Evolutionary conservation across 768 basidiomycete species (phyloP), one percentile per base, ranked within the genome.

Genomic region (Suillus lakei): DNA sequence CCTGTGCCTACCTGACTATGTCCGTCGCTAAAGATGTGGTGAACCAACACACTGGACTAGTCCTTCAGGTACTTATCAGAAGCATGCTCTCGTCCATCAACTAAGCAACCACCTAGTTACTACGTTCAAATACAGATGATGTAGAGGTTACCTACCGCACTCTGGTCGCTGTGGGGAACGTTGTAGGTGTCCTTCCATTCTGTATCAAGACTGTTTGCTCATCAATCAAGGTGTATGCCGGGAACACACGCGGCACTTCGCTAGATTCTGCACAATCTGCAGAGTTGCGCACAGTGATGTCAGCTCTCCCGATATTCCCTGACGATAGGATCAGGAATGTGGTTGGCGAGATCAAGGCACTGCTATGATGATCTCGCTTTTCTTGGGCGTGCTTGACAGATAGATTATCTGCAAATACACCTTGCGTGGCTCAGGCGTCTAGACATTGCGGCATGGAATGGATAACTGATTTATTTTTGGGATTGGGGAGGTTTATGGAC

Each of bases 81-180:
- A 51, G 61, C 53, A 59, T 41, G 23, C 56, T 30, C 38, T 32
- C 46, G 53, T 48, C 23, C 9, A 36, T 38, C 38, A 36, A 63
- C n/a, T 63, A 72, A 21, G 73, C 61, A 46, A 7, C 43, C 39
- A 54, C 26, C 5, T 62, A 75, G 74, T 60, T 75, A 34, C 66
- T 73, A 39, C 60, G 72, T 76, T 79, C 81, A 62, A 84, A 87
- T 71, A 83, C 72, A 51, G 74, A 76, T 41, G 92, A 94, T 63
- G 79, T 87, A 12, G 92, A 94, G 70, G 85, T 90, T 4, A 83
- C 82, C 30, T 93, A 93, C 73, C 88, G 92, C 41, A 81, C 86
- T 10, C 78, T 89, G 13, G 91, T 92, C 34, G 92, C 86, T 6
- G 80, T 94, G 13, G 92, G 92, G 28, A 93, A 94, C 74, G 74